Base-by-base conservation (phyloP, 164 flowering plant species). In the Taxillus chinensis region DNA sequence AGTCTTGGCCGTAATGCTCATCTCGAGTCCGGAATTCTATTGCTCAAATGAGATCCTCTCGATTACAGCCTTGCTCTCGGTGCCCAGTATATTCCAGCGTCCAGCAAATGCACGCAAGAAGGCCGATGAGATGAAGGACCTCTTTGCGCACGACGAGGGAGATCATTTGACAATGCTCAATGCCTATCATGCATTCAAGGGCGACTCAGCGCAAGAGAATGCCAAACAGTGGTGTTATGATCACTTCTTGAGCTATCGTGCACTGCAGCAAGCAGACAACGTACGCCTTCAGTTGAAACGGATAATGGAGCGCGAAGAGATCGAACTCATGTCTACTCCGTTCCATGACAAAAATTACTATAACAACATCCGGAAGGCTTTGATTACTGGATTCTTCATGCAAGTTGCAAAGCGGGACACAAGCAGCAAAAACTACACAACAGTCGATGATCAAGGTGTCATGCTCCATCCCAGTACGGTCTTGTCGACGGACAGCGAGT, bases 31-130 rank as follows among this genome's bases (percentile, higher is more conserved):
- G 11, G 87, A 86, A 54, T 88, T 86, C 78, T 88, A 88, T 74
- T 93, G 98, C 70, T 90, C 97, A 14, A 90, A 93, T 68, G 98
- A 93, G 60, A 90, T 93, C 43, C 82, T 93, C 2, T 88, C 98
- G 5, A 65, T 93, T 52, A 86, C 95, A 17, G 90, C 98, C 17
- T 86, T 93, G 97, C 89, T 93, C 45, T 90, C 97, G 89, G 99
- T 89, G 83, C 96, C 97, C 84, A 90, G 86, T 82, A 88, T 96
- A 96, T 93, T 93, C 85, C 81, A 90, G 81, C 90, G 97, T 90
- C 99, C 99, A 81, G 87, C 87, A 83, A 97, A 89, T 78, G 95
- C 95, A 62, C 97, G 89, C 71, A 90, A 89, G 76, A 97, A 92
- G 70, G 97, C 96, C n/a, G 99, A 93, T 72, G 97, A 88, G 83